These are phyloP conservation scores for Clathrus columnatus DNA, from an alignment of 768 basidiomycete genomes.

Conservation along the genomic window DNA sequence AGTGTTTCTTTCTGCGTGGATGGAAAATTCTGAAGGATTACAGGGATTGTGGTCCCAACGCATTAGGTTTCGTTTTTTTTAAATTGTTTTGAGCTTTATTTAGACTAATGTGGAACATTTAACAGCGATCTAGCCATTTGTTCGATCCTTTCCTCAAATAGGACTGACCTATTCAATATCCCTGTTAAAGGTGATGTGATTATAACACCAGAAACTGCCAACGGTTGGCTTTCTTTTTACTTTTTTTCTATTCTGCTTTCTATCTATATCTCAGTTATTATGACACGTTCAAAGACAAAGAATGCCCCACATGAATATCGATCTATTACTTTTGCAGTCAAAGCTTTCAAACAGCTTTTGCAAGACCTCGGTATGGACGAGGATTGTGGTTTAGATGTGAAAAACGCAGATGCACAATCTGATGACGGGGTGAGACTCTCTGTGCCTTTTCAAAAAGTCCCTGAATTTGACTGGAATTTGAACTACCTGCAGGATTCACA, in stretches of 20 bases:
- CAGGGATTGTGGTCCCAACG: constrained; percentile 92
- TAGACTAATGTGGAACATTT: background rate
- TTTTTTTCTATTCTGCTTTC: constrained; percentile 8
- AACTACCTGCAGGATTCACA: constrained; percentile 58
- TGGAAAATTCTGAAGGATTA: constrained; percentile 89
- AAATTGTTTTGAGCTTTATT: background rate
- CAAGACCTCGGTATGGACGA: constrained; percentile 76
- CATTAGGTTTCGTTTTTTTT: constrained; percentile 38
- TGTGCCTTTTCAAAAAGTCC: background rate
- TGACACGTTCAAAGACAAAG: constrained; percentile 90
- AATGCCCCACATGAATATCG: constrained; percentile 76
- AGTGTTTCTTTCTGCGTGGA: constrained; percentile 87
- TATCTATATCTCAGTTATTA: constrained; percentile 59
- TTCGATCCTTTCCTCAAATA: constrained; percentile 57
- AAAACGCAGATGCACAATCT: constrained; percentile 53
- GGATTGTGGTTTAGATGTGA: constrained; percentile 59
- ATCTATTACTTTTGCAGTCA: constrained; percentile 79
- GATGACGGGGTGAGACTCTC: constrained; percentile 60
- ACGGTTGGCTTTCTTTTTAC: constrained; percentile 53
- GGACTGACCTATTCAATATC: constrained; percentile 58
- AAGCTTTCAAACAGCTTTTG: constrained; percentile 83
- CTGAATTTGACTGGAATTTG: background rate
- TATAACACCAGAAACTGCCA: constrained; percentile 65
- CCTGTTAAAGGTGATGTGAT: constrained; percentile 89
- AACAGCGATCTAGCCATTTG: constrained; percentile 67